Percentiles rank a stretch among this genome's conserved stretches.
These are phyloP conservation scores for Trichosporon coremiiforme DNA, from an alignment of 1,284 basidiomycete genomes.

Conservation along the genomic window DNA sequence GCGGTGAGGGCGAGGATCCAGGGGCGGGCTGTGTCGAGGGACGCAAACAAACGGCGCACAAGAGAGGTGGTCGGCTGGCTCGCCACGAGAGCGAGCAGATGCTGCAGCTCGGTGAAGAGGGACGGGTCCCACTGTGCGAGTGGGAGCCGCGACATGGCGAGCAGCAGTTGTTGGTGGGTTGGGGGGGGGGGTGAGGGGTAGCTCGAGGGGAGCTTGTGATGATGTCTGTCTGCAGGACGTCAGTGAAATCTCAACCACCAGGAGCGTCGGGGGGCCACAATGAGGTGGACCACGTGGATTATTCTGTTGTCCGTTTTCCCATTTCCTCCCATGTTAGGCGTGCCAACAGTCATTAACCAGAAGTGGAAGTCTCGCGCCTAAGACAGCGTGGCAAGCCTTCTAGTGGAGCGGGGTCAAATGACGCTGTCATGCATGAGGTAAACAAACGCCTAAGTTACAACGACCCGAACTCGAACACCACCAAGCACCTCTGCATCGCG, in stretches of 20 bases:
- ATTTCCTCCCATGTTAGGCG: slow-evolving; percentile 4
- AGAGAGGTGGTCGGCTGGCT: slow-evolving; percentile 46
- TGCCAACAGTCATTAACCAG: too few relatives aligned
- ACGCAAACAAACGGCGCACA: slow-evolving; percentile 38
- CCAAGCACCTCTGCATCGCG: slow-evolving; percentile 23
- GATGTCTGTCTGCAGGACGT: slow-evolving; percentile 15
- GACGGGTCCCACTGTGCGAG: slow-evolving; percentile 47
- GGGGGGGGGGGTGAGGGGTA: slow-evolving; percentile 4
- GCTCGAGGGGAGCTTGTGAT: slow-evolving; percentile 20
- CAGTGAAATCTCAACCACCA: slow-evolving; percentile 19
- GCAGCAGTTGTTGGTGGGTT: slow-evolving; percentile 1
- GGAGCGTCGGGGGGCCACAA: background rate
- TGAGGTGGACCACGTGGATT: slow-evolving; percentile 14
- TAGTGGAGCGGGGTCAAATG: slow-evolving; percentile 1
- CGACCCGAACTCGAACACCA: slow-evolving; percentile 27
- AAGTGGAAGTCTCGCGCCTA: background rate
- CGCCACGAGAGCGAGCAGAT: slow-evolving; percentile 43
- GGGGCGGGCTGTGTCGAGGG: slow-evolving; percentile 47
- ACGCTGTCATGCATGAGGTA: slow-evolving; percentile 8
- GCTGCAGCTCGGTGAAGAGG: slow-evolving; percentile 47
- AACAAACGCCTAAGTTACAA: slow-evolving; percentile 20
- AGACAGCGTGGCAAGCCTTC: background rate
- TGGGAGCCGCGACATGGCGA: slow-evolving; percentile 38
- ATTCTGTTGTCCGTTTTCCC: background rate
- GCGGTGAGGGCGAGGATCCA: slow-evolving; percentile 48